phyloP scores from a whole-genome alignment of 2,329 filamentous ascomycete genomes.

The Xylaria sp. region DNA sequence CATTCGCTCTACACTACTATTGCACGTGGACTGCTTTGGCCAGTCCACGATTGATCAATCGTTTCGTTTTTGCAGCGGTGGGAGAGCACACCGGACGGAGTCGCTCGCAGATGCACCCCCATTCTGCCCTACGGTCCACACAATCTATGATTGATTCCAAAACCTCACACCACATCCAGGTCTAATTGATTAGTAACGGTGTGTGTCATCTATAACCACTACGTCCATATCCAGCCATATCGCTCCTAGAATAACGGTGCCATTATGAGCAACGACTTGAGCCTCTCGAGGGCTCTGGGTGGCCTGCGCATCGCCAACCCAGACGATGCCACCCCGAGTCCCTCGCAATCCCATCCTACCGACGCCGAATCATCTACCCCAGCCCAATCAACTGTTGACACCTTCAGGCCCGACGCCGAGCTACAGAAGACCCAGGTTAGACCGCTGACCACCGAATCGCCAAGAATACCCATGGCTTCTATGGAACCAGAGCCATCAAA shows the following conservation, averaged over 20 bases:
- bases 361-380: slow-evolving; percentile 47
- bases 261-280: slow-evolving; percentile 89
- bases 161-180: slow-evolving; percentile 12
- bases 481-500: slow-evolving; percentile 43
- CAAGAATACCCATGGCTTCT: slow-evolving; percentile 40
- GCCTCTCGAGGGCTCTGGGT: slow-evolving; percentile 89
- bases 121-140: slow-evolving; percentile 24
- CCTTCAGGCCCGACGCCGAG: slow-evolving; percentile 41
- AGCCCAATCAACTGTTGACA: slow-evolving; percentile 41
- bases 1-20: slow-evolving; percentile 3
- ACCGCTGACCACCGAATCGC: slow-evolving; percentile 39
- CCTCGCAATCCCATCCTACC: slow-evolving; percentile 47
- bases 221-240: neutral
- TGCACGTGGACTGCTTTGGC: slow-evolving; percentile 16
- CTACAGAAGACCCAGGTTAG: slow-evolving; percentile 39
- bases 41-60: slow-evolving; percentile 26
- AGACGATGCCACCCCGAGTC: slow-evolving; percentile 70
- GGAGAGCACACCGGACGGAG: slow-evolving; percentile 25
- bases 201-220: slow-evolving; percentile 12
- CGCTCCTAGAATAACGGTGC: neutral
- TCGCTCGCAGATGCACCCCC: slow-evolving; percentile 22
- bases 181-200: slow-evolving; percentile 18
- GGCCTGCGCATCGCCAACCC: slow-evolving; percentile 97
- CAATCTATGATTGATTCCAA: slow-evolving; percentile 28
- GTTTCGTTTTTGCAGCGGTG: slow-evolving; percentile 7